Evolutionary conservation across 495 filamentous ascomycete genomes (phyloP), one percentile per base, ranked within the genome.

Genomic region (Neurospora pannonica): DNA sequence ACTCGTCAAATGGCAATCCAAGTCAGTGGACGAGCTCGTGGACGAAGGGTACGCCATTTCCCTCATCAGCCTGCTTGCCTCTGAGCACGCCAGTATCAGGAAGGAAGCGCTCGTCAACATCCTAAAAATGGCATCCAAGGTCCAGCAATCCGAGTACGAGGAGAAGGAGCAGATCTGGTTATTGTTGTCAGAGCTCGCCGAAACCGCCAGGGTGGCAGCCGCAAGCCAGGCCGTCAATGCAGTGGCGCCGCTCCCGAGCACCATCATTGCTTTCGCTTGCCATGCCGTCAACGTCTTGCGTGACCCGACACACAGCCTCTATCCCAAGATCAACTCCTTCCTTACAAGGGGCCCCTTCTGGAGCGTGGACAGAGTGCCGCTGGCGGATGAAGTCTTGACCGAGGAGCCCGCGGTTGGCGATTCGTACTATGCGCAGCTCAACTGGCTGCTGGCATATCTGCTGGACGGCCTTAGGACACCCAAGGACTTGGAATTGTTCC

Each of bases 311-410:
- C 93, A 97, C 77, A 90, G 89, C 74, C 87, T 98, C 43, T 99
- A 97, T 78, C 87, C 89, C 38, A 97, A 97, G 78, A 84, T 95
- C 84, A 97, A 97, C 84, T 86, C 86, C 31, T 95, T 95, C 80
- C 88, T 99, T 62, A 90, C 92, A 46, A 89, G 89, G 70, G 87
- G 89, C 0, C 95, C 96, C 3, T 78, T 84, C 10, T 97, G 95
- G 92, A 86, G 89, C 34, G 75, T 92, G 21, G 87, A 90, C 48
- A 92, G 91, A 79, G 85, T 97, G 70, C 95, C 94, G 1, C 90
- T 93, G 78, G 88, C 96, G 48, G 87, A 93, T 74, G 89, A 88
- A 76, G 89, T 96, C 60, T 80, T 97, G 72, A 83, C 91, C 4
- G 88, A 90, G 70, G 86, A 90, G 70, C 93, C 94, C 1, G 89